Evolutionary conservation across 306 rosid species (phyloP), one percentile per base, ranked within the genome.

Genomic region (Vachellia pachyceras): DNA sequence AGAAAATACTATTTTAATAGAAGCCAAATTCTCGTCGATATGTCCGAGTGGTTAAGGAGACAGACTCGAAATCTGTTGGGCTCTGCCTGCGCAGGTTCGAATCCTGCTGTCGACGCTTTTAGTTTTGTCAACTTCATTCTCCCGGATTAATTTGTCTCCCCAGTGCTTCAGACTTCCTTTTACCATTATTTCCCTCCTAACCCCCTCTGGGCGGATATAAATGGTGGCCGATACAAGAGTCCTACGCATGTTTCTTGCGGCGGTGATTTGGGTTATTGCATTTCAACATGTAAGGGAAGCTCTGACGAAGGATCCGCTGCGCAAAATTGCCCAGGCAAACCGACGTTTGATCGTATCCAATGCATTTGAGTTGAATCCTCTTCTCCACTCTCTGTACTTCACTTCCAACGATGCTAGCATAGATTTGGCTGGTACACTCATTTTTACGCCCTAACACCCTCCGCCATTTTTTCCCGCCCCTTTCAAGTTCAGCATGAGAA

Each of bases 311-410:
- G 37, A 67, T 8, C 66, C 75, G 12, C 60, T 7, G 10, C 47
- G 42, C 10, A 17, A 36, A 54, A 82, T 87, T 12, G 47, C 47
- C 13, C 8, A 66, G 45, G 82, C 71, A 47, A 87, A 84, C 78
- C 6, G 15, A 17, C 14, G 87, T 14, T 65, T 87, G 75, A 84
- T 87, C 55, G 82, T 84, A 71, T 88, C 90, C 14, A 87, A 87
- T 44, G 29, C 63, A 3, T 87, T 70, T n/a, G 90, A 87, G 64
- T 47, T 84, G 86, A 39, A 84, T 65, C 90, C 86, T 75, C 86
- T 87, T 20, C 82, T 87, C 75, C 50, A 64, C 7, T 78, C 84
- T 69, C 39, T 82, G 1, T 25, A 64, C 65, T 87, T 49, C 84
- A 74, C 54, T 1, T 66, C 85, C 29, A 10, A 11, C 4, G 42